phyloP scores from a whole-genome alignment of 495 filamentous ascomycete genomes.

The Lichina pygmaea region DNA sequence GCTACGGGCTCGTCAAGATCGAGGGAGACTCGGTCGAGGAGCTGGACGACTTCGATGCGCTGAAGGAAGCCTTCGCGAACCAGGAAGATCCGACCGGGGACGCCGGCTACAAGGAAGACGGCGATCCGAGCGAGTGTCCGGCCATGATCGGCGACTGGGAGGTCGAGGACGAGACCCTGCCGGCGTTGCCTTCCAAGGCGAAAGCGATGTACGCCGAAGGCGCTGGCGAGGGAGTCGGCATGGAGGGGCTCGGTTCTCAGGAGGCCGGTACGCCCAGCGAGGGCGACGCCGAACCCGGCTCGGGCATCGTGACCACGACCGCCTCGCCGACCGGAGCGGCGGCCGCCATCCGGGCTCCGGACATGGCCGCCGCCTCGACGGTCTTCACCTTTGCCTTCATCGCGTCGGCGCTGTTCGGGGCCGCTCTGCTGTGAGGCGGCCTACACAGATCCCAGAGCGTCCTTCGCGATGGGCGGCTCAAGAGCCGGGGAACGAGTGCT shows the following conservation, averaged over 20 bases:
- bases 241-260: constrained; percentile 47
- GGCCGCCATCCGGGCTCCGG: constrained; percentile 10
- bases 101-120: constrained; percentile 48
- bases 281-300: constrained; percentile 33
- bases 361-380: constrained; percentile 25
- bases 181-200: constrained; percentile 44
- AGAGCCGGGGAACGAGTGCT: too few relatives aligned
- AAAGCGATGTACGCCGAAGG: constrained; percentile 42
- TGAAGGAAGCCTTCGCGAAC: constrained; percentile 34
- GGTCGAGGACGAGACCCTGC: constrained; percentile 37
- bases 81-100: constrained; percentile 41
- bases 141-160: constrained; percentile 42
- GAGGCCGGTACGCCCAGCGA: constrained; percentile 32
- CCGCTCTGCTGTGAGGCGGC: constrained; percentile 23
- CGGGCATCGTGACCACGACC: constrained; percentile 16
- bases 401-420: constrained; percentile 34
- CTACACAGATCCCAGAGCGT: too few relatives aligned
- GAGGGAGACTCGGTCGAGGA: constrained; percentile 25
- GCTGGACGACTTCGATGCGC: constrained; percentile 34
- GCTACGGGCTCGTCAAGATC: constrained; percentile 57
- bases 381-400: constrained; percentile 25
- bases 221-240: constrained; percentile 45
- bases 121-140: constrained; percentile 42
- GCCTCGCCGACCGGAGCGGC: constrained; percentile 3
- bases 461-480: too few relatives aligned